These are phyloP conservation scores for Yamadazyma laniorum DNA, from an alignment of 805 yeast species.

Conservation along the genomic window DNA sequence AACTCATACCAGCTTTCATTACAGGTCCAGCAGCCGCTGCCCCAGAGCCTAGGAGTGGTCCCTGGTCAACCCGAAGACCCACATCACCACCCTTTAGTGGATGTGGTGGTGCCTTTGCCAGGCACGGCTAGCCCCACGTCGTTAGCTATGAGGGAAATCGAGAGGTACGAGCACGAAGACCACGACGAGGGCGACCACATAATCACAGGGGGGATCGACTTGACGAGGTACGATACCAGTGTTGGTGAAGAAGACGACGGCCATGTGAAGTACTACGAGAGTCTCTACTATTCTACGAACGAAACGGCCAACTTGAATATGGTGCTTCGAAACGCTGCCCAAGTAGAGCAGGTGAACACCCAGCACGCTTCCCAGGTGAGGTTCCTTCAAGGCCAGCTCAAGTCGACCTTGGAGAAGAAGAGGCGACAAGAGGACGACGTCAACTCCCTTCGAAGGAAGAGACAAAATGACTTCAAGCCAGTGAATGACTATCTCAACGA, in stretches of 20 bases:
- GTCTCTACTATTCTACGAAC: slow-evolving; percentile 40
- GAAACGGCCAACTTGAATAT: slow-evolving; percentile 42
- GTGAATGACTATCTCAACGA: slow-evolving; percentile 43
- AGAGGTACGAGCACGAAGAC: slow-evolving; percentile 28
- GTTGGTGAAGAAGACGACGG: background rate
- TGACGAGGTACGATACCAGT: slow-evolving; percentile 23
- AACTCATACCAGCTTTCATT: background rate
- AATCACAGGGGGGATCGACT: slow-evolving; percentile 31
- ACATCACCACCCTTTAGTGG: slow-evolving; percentile 22
- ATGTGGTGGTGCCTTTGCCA: slow-evolving; percentile 19
- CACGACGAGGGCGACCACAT: slow-evolving; percentile 14
- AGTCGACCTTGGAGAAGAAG: slow-evolving; percentile 32
- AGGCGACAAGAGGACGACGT: slow-evolving; percentile 43
- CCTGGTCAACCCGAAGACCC: too few relatives aligned
- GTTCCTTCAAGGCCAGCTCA: slow-evolving; percentile 21
- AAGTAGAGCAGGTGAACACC: slow-evolving; percentile 39
- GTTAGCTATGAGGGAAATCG: slow-evolving; percentile 17
- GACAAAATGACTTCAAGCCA: slow-evolving; percentile 46
- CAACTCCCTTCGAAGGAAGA: slow-evolving; percentile 38
- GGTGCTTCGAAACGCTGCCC: slow-evolving; percentile 29
- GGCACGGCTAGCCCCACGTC: slow-evolving; percentile 4
- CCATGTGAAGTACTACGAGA: slow-evolving; percentile 19
- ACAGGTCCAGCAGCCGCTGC: background rate
- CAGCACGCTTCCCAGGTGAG: slow-evolving; percentile 24
- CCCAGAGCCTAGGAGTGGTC: too few relatives aligned